Evolutionary conservation across 495 filamentous ascomycete genomes (phyloP).

Genomic region (Aspergillus mulundensis): DNA sequence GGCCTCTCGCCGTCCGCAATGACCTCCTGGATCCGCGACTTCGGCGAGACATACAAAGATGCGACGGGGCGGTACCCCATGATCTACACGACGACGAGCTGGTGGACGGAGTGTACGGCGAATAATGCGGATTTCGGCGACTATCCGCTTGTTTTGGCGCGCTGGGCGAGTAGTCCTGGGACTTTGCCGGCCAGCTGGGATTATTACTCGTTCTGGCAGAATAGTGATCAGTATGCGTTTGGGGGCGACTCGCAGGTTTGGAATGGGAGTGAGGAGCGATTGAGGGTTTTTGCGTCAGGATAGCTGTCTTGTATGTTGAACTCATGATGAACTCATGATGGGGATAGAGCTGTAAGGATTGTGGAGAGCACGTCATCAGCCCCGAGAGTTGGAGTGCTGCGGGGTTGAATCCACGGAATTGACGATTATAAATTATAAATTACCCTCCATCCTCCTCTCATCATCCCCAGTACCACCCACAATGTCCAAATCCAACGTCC

Average conservation of each 20-base stretch:
- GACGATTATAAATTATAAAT: too few relatives aligned
- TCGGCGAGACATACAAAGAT: constrained; percentile 48
- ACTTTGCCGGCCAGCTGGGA: constrained; percentile 55
- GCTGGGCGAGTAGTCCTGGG: constrained; percentile 35
- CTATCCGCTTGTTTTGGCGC: constrained; percentile 51
- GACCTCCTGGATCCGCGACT: constrained; percentile 54
- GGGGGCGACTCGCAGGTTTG: constrained; percentile 52
- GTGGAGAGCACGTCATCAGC: too few relatives aligned
- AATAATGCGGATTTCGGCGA: constrained; percentile 41
- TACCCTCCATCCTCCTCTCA: too few relatives aligned
- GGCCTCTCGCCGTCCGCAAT: constrained; percentile 44
- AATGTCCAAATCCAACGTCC: constrained; percentile 40
- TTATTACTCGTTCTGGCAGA: constrained; percentile 56
- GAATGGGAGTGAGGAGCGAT: constrained; percentile 36
- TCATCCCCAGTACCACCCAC: neutral
- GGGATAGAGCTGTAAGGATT: too few relatives aligned
- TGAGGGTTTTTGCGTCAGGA: constrained; percentile 29
- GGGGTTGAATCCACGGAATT: neutral
- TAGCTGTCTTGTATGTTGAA: too few relatives aligned
- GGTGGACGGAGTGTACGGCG: constrained; percentile 57
- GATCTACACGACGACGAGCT: constrained; percentile 52
- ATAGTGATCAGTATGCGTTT: constrained; percentile 37
- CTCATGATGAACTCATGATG: too few relatives aligned
- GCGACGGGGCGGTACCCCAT: constrained; percentile 49
- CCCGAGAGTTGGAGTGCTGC: neutral